Conservation (phyloP, 176 grass and related monocot species). For the Raddia distichophylla region DNA sequence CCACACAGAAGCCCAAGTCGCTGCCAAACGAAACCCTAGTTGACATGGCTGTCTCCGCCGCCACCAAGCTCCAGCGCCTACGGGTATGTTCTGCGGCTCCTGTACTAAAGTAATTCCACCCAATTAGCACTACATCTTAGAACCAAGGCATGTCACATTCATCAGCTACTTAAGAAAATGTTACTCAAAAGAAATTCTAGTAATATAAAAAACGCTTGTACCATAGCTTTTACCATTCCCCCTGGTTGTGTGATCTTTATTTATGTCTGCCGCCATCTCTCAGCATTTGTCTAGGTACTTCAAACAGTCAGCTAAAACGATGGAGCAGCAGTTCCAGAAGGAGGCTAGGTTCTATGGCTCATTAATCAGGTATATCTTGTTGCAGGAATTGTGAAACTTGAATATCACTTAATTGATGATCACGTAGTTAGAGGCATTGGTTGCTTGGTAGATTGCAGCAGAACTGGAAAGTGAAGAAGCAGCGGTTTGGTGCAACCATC, state of each 20-base stretch:
- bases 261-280: slow-evolving; percentile 33
- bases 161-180: background rate
- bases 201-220: slow-evolving; percentile 5
- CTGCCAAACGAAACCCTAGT: slow-evolving; percentile 73
- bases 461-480: slow-evolving; percentile 97
- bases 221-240: slow-evolving; percentile 18
- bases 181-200: background rate
- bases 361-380: slow-evolving; percentile 73
- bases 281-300: slow-evolving; percentile 89
- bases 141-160: background rate
- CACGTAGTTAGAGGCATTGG: background rate
- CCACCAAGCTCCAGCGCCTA: slow-evolving; percentile 87
- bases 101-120: background rate
- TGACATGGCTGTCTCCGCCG: slow-evolving; percentile 82
- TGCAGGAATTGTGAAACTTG: slow-evolving; percentile 25
- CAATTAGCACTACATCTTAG: background rate
- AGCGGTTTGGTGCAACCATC: slow-evolving; percentile 49
- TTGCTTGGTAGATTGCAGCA: slow-evolving; percentile 74
- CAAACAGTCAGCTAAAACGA: slow-evolving; percentile 79
- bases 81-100: slow-evolving; percentile 44
- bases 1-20: slow-evolving; percentile 76
- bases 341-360: slow-evolving; percentile 86
- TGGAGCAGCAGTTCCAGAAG: slow-evolving; percentile 81
- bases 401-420: slow-evolving; percentile 18
- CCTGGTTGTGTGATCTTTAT: slow-evolving; percentile 9